Conservation (phyloP, 1,284 basidiomycete species). For the Chondrostereum purpureum region DNA sequence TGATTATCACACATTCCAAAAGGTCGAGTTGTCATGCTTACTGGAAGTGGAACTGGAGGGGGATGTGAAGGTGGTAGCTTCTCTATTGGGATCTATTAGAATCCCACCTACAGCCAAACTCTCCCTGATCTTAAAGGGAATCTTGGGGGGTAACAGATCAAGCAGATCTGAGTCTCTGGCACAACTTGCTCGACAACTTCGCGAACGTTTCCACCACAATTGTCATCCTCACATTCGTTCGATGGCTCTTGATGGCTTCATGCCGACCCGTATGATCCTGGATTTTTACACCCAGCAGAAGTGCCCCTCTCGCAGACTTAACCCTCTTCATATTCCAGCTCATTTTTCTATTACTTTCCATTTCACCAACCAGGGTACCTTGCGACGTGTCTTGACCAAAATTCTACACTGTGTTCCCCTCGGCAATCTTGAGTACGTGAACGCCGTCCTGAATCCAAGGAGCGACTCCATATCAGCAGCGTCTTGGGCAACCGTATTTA, state of each 20-base stretch:
- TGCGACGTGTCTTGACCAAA: constrained; percentile 2
- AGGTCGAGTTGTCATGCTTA: constrained; percentile 2
- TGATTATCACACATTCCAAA: neutral
- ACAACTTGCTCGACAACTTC: neutral
- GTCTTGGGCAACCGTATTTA: constrained; percentile 1
- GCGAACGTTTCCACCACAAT: constrained; percentile 2
- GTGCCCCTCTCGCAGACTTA: neutral
- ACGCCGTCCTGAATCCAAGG: neutral
- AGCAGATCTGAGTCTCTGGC: too few species aligned
- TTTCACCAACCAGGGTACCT: neutral
- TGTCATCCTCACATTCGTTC: neutral
- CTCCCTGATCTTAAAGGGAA: neutral
- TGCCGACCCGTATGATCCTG: neutral
- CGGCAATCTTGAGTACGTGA: neutral
- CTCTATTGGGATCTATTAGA: neutral
- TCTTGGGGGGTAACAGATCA: too few species aligned
- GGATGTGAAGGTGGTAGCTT: neutral
- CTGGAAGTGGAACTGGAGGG: constrained; percentile 2
- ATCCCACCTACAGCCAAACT: neutral
- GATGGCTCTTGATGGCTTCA: neutral
- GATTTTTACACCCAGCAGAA: neutral
- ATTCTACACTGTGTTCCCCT: constrained; percentile 5
- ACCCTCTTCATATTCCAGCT: neutral
- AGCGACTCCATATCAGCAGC: neutral
- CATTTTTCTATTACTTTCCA: neutral